Evolutionary conservation across 495 filamentous ascomycete genomes (phyloP), one percentile per base, ranked within the genome.

Genomic region (Sabuloglossum arenarium): DNA sequence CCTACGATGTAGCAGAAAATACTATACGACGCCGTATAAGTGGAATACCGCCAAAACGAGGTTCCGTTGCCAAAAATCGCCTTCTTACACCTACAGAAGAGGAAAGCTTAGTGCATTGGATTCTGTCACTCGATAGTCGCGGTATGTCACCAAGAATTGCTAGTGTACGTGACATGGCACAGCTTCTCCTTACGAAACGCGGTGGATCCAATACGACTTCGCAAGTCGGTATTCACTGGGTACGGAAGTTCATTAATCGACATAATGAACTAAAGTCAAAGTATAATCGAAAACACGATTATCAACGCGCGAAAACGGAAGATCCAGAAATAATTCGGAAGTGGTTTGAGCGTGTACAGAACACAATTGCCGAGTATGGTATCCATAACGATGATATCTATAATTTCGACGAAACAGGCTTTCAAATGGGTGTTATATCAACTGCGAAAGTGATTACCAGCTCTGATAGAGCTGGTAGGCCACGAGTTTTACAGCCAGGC

Each of bases 381-480:
- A 59, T 59, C 32, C 9, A n/a, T n/a, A 56, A 58, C 34, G 55
- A 58, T 3, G 28, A 58, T 32, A 59, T 59, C 25, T 59, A 59
- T 32, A 59, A 59, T 34, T 59, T 59, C 31, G 55, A 59, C 49
- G 39, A 59, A 49, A 28, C 55, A 58, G 58, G 58, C 29, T 59
- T 59, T 47, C 14, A n/a, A n/a, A n/a, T n/a, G n/a, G n/a, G n/a
- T n/a, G n/a, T n/a, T n/a, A n/a, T n/a, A n/a, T n/a, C n/a, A 45
- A 58, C n/a, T 19, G 55, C 55, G 28, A 51, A 19, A 31, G 56
- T 58, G 42, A 31, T 59, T 34, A 50, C 27, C 31, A 25, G 55
- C 6, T 16, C 55, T 51, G 32, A 59, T 11, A 11, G 23, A 27
- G 6, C 21, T 54, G 9, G 25, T 8, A 34, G 32, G 32, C 21